phyloP scores from a whole-genome alignment of 345 rosid genomes.

The Citrus australasica region DNA sequence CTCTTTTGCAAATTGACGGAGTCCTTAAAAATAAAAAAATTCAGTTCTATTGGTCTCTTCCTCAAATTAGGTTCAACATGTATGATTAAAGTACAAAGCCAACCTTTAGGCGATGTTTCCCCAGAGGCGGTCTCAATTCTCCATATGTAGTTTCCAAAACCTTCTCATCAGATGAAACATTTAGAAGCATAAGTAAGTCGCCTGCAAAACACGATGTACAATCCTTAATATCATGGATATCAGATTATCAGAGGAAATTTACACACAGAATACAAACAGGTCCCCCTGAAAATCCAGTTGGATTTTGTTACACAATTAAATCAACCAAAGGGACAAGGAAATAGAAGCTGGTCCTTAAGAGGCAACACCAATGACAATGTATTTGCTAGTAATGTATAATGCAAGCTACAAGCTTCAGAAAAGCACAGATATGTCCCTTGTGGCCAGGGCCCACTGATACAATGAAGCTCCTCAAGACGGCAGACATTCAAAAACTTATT shows the following conservation, averaged over 20 bases:
- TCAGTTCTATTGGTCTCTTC: not conserved
- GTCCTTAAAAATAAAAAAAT: not conserved
- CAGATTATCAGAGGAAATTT: not conserved
- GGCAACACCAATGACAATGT: not conserved
- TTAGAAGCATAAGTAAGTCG: constrained; percentile 68
- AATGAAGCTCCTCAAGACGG: not conserved
- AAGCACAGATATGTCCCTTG: not conserved
- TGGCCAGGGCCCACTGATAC: not conserved
- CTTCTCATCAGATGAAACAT: constrained; percentile 72
- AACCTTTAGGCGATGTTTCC: constrained; percentile 97
- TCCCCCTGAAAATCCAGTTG: not conserved
- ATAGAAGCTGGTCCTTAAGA: not conserved
- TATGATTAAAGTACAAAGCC: constrained; percentile 10
- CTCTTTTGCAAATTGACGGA: not conserved
- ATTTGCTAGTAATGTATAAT: not conserved
- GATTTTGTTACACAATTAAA: not conserved
- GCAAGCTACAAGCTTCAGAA: not conserved
- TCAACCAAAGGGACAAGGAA: not conserved
- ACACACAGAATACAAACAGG: not conserved
- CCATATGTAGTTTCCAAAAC: constrained; percentile 92
- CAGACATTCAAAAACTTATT: not conserved
- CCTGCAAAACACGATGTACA: constrained; percentile 42
- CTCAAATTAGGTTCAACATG: not conserved
- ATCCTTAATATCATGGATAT: constrained; percentile 11
- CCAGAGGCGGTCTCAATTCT: constrained; percentile 92